These are phyloP conservation scores for Colletotrichum spaethianum DNA, from an alignment of 2,329 filamentous ascomycete genomes.

Conservation along the genomic window DNA sequence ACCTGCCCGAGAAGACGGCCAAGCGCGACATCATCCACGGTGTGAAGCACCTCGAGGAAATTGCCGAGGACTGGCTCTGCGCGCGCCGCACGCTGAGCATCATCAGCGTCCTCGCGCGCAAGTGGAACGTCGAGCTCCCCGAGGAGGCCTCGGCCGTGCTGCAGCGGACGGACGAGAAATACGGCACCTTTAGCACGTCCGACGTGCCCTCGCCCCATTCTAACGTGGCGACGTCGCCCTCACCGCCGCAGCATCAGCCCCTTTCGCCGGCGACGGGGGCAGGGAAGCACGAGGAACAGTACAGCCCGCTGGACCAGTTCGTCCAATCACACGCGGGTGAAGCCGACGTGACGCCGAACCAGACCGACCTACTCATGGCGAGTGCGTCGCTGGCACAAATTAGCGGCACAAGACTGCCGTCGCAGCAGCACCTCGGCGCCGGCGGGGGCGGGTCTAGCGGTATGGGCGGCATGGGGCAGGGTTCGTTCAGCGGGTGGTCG, in stretches of 20 bases:
- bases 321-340: constrained; percentile 48
- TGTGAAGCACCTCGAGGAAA: constrained; percentile 92
- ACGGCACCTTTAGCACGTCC: constrained; percentile 77
- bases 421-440: constrained; percentile 22
- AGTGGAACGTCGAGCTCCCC: constrained; percentile 90
- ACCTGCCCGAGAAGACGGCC: constrained; percentile 92
- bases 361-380: constrained; percentile 47
- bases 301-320: constrained; percentile 54
- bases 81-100: constrained; percentile 89
- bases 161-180: constrained; percentile 84
- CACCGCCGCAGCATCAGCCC: constrained; percentile 44
- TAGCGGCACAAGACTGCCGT: constrained; percentile 35
- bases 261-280: constrained; percentile 38
- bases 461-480: not conserved
- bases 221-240: constrained; percentile 50
- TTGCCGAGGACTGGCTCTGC: constrained; percentile 94
- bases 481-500: constrained; percentile 45
- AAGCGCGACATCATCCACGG: constrained; percentile 91
- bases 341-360: constrained; percentile 44
- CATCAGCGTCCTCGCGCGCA: constrained; percentile 85
- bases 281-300: constrained; percentile 49
- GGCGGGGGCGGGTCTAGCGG: not conserved
- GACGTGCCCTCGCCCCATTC: constrained; percentile 70
- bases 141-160: constrained; percentile 85
- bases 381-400: constrained; percentile 45